These are phyloP conservation scores for Barnettozyma hawaiiensis DNA, from an alignment of 1,139 yeast species.

Conservation along the genomic window DNA sequence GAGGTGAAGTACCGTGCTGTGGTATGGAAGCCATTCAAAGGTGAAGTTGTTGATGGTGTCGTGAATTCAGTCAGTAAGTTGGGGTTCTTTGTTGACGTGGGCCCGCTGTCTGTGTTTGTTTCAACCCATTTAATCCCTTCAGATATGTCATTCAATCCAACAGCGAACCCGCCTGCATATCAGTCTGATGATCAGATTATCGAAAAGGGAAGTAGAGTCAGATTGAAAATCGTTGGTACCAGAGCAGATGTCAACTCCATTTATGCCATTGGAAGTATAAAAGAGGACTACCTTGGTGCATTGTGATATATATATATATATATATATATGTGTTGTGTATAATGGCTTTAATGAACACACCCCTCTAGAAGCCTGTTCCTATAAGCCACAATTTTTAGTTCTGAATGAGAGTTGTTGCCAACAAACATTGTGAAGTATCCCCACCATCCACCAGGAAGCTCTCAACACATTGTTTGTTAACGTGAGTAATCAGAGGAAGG, in stretches of 20 bases:
- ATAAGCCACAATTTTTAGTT: too few species aligned
- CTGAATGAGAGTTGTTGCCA: too few species aligned
- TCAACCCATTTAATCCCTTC: constrained; percentile 93
- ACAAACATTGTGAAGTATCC: too few species aligned
- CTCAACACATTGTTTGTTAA: too few species aligned
- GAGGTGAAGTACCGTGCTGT: constrained; percentile 95
- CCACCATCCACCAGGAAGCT: too few species aligned
- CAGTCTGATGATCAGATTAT: constrained; percentile 93
- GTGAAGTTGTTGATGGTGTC: constrained; percentile 95
- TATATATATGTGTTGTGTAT: too few species aligned
- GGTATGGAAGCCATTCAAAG: constrained; percentile 97
- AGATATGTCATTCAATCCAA: constrained; percentile 90
- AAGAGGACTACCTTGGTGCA: constrained; percentile 95
- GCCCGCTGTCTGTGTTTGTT: constrained; percentile 91
- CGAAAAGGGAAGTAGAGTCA: constrained; percentile 87
- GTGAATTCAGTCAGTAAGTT: constrained; percentile 92
- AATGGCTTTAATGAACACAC: neutral
- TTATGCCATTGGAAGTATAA: constrained; percentile 95
- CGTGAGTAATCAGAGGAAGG: too few species aligned
- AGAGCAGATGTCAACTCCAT: constrained; percentile 96
- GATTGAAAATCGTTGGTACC: constrained; percentile 95
- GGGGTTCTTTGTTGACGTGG: constrained; percentile 98
- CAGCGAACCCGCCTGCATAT: constrained; percentile 98
- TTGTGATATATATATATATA: too few species aligned
- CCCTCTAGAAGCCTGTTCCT: neutral